Evolutionary conservation across 1,139 yeast species (phyloP).

Genomic region (Kodamaea sp.): DNA sequence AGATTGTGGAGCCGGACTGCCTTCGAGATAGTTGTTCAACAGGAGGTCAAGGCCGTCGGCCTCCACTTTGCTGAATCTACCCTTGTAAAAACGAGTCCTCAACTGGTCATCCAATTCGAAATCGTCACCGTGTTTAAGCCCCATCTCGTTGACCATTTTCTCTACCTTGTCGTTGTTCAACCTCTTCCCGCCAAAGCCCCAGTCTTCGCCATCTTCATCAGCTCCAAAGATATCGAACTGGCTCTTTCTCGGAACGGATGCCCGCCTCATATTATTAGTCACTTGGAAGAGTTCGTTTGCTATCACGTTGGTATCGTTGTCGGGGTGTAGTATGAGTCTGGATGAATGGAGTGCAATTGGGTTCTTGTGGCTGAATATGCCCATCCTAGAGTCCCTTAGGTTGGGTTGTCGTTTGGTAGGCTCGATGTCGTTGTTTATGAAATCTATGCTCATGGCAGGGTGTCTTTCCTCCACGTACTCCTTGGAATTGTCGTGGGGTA

Average conservation of each 20-base stretch:
- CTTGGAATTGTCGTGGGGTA: constrained; percentile 1
- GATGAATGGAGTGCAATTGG: constrained; percentile 4
- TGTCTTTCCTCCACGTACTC: not conserved
- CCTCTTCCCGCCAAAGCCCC: constrained; percentile 18
- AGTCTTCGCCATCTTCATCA: constrained; percentile 17
- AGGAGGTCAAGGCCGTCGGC: constrained; percentile 31
- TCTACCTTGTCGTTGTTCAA: constrained; percentile 40
- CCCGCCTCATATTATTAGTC: constrained; percentile 29
- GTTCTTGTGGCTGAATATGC: constrained; percentile 1
- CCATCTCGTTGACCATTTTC: constrained; percentile 23
- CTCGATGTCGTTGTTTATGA: constrained; percentile 7
- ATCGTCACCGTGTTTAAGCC: constrained; percentile 14
- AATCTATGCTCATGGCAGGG: constrained; percentile 5
- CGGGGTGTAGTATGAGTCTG: constrained; percentile 7
- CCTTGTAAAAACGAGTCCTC: constrained; percentile 46
- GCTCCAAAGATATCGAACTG: constrained; percentile 9
- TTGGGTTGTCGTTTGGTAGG: constrained; percentile 4
- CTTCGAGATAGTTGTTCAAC: constrained; percentile 28
- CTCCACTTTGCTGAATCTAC: constrained; percentile 30
- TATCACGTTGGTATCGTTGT: constrained; percentile 3
- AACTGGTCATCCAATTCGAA: constrained; percentile 43
- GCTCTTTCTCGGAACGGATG: constrained; percentile 3
- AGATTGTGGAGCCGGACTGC: constrained; percentile 1
- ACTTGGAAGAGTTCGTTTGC: constrained; percentile 43
- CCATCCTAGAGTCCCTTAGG: not conserved